Evolutionary conservation across 1,139 yeast species (phyloP).

Genomic region (Hyphopichia fennica): DNA sequence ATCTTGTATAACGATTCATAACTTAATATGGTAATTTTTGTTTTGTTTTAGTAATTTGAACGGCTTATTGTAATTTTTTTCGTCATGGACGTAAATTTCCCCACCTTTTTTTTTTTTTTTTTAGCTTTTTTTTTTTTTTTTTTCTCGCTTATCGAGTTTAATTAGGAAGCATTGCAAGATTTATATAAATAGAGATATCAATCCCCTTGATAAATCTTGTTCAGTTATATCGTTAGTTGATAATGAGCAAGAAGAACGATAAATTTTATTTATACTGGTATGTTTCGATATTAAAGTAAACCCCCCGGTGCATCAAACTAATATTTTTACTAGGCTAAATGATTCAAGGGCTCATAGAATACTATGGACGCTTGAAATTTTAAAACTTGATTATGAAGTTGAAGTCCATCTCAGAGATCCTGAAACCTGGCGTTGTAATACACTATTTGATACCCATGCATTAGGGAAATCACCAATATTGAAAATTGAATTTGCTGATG

Average conservation of each 20-base stretch:
- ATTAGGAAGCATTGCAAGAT: not conserved
- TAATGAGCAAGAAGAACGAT: no score
- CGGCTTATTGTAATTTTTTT: no score
- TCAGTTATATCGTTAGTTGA: no score
- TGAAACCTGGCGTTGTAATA: conserved; percentile 43
- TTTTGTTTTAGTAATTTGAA: no score
- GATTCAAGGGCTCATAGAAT: conserved; percentile 55
- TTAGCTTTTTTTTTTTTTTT: not conserved
- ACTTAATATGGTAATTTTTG: not conserved
- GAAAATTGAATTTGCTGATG: conserved; percentile 47
- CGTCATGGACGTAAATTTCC: not conserved
- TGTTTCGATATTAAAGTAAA: conserved; percentile 10
- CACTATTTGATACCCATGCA: conserved; percentile 53
- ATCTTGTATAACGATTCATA: no score
- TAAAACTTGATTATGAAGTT: conserved; percentile 52
- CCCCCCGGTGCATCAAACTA: conserved; percentile 1
- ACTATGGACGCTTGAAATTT: conserved; percentile 55
- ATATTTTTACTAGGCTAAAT: conserved; percentile 36
- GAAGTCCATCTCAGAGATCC: conserved; percentile 49
- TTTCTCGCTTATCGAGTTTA: not conserved
- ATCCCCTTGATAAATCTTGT: no score
- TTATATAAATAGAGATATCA: no score
- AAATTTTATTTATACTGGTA: conserved; percentile 33
- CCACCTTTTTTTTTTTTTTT: no score
- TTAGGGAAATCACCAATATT: conserved; percentile 58